Base-by-base conservation (phyloP, 2,329 filamentous ascomycete species). In the Tolypocladium nubicola region DNA sequence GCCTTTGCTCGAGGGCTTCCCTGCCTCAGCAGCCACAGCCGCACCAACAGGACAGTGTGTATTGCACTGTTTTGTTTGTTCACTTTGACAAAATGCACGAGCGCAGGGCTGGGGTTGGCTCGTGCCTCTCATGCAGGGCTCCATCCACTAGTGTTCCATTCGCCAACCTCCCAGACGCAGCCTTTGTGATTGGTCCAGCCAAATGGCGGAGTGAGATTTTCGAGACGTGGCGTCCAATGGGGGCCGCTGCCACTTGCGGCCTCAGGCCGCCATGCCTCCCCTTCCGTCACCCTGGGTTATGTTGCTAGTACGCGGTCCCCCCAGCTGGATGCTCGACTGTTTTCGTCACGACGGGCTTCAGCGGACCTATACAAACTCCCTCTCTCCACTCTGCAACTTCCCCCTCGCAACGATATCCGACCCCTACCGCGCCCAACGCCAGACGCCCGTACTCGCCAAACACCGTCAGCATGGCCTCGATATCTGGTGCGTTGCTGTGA, bases 401-500 rank as follows among this genome's bases (percentile, higher is more conserved):
- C 8, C 47, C 30, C 47, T 50, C 37, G 57, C 58, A 47, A 55
- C 54, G 60, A 61, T 56, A 62, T 60, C 58, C 57, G 39, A 58
- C 57, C 55, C n/a, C 58, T 57, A 58, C 57, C 56, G 49, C 39
- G 21, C 55, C 55, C 53, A 37, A 56, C 26, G n/a, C 38, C 40
- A 43, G 37, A 56, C 56, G 50, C 57, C 40, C 55, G 49, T 40
- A 35, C 53, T 58, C 56, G 58, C 49, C 35, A 49, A 49, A 26
- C 35, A 53, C 54, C 55, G 54, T 62, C 60, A 59, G 57, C 53
- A 68, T 67, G 64, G 58, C 52, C 43, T 55, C 49, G 47, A 60
- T 26, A 37, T 55, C 59, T 38, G 38, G 41, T 56, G 19, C 54
- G 23, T 56, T 54, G 50, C 55, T 58, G 53, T 60, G 40, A 57